Percentiles rank a stretch among this genome's conserved stretches.
Evolutionary conservation across 2,329 filamentous ascomycete species (phyloP).

Genomic region (Curvularia eragrostidis): DNA sequence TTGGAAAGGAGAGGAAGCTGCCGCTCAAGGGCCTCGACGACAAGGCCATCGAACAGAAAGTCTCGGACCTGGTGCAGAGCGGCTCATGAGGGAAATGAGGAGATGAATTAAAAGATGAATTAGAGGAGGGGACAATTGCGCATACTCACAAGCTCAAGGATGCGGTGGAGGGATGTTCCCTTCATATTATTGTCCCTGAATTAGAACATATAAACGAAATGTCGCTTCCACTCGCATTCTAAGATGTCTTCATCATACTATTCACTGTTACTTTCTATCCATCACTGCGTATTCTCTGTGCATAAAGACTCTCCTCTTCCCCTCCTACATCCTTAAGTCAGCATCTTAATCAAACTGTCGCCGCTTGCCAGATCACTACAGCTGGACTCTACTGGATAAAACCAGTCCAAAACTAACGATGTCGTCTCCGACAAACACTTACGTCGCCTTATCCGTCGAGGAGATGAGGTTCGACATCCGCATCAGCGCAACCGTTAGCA

Average conservation of each 20-base stretch:
- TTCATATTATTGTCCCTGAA: not conserved
- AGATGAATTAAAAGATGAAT: not conserved
- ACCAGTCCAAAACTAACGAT: too few species aligned
- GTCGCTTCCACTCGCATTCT: not conserved
- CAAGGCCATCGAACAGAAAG: slow-evolving; percentile 72
- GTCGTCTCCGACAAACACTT: too few species aligned
- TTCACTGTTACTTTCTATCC: not conserved
- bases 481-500: too few species aligned
- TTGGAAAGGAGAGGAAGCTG: slow-evolving; percentile 72
- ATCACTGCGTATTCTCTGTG: not conserved
- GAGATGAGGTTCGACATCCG: too few species aligned
- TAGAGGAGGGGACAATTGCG: not conserved
- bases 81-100: slow-evolving; percentile 14
- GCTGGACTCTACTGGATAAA: too few species aligned
- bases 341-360: too few species aligned
- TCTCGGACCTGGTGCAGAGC: slow-evolving; percentile 66
- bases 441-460: too few species aligned
- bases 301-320: not conserved
- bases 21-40: slow-evolving; percentile 70
- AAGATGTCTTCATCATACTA: not conserved
- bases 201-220: not conserved
- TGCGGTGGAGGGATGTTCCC: not conserved
- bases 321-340: not conserved
- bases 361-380: too few species aligned
- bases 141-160: not conserved